Evolutionary conservation across 208 protist genomes (phyloP), one percentile per base, ranked within the genome.

Genomic region (Kentomonas sorsogonicus): DNA sequence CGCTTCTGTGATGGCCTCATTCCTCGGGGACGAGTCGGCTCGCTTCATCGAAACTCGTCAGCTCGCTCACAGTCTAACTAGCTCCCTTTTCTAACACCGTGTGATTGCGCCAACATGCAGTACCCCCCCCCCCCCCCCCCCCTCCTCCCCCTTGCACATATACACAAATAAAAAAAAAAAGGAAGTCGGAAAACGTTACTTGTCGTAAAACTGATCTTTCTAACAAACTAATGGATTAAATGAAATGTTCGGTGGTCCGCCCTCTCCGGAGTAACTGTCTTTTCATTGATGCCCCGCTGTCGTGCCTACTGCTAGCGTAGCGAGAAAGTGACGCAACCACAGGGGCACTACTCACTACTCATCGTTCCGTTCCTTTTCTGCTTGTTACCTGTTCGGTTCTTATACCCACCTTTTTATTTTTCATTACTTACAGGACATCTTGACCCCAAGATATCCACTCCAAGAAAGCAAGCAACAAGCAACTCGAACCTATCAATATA

Each of bases 1-100:
- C 57, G 69, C 60, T 10, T 25, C 77, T n/a, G 58, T 55, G 16
- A 77, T 80, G 27, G 69, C 85, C 5, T 93, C 82, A 31, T 63
- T 90, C 30, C 38, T 93, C 9, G 86, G 86, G 20, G 86, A 93
- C 51, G 34, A 53, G 10, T 84, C 70, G n/a, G 26, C 16, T 0
- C 51, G 80, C 18, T 60, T 47, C 20, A 31, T 23, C 10, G 79
- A 90, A 40, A 93, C 82, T 46, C 68, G 61, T 22, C 29, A 23
- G 3, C 62, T 93, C 36, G 61, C 64, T 13, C 53, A 65, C 55
- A 48, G 63, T 22, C 57, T 66, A 13, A 62, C 71, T 9, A 43
- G 47, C 20, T 60, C 34, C 0, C 25, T 77, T 27, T 82, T 82
- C 48, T 82, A 61, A 39, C 52, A 40, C 26, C 2, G 23, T n/a